Conservation (phyloP, 2,329 filamentous ascomycete species). For the Paraconiothyrium brasiliense region DNA sequence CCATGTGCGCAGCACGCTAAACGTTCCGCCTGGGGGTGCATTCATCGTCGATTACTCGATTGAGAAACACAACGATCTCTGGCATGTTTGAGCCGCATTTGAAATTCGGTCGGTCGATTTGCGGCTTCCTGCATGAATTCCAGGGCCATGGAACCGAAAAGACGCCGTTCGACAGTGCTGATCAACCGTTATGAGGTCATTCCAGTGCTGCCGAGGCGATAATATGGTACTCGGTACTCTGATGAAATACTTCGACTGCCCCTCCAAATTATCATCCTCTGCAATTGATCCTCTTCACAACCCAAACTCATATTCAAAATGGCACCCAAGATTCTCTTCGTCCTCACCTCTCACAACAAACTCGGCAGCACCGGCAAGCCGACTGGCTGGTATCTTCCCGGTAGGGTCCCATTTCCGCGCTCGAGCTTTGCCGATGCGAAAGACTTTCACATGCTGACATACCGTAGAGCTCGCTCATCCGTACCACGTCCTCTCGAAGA, state of each 20-base stretch:
- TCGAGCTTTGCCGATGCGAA: background rate
- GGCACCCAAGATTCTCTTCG: constrained; percentile 70
- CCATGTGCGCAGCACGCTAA: background rate
- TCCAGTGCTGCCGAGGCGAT: background rate
- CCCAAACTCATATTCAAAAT: constrained; percentile 23
- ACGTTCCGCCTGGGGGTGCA: background rate
- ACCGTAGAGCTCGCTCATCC: constrained; percentile 44
- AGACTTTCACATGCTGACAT: background rate
- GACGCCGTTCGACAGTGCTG: background rate
- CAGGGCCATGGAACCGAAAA: background rate
- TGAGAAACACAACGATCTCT: background rate
- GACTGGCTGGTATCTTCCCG: constrained; percentile 74
- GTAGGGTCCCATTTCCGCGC: background rate
- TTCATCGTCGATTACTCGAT: background rate
- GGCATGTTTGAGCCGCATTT: background rate
- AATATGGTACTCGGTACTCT: background rate
- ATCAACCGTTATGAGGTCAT: constrained; percentile 1
- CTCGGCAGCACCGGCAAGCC: constrained; percentile 56
- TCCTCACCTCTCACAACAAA: constrained; percentile 70
- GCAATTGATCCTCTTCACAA: background rate
- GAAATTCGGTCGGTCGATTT: background rate
- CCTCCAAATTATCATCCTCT: background rate
- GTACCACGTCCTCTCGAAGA: constrained; percentile 50
- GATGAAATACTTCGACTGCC: background rate
- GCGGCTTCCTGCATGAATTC: background rate